phyloP scores from a whole-genome alignment of 495 filamentous ascomycete species.

The Choiromyces venosus region DNA sequence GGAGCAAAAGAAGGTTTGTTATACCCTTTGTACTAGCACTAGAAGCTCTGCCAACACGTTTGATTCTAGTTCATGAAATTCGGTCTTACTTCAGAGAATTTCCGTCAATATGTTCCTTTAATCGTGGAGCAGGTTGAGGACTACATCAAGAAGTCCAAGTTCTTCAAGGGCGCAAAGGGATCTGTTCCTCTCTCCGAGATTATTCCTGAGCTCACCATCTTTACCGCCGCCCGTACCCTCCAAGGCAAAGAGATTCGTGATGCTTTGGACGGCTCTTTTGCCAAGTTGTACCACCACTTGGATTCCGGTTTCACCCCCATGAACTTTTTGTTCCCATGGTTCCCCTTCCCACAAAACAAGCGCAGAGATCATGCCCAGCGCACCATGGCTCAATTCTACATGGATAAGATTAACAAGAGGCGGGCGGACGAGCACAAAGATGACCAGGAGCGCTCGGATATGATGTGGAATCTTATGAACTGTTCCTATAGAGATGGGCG shows the following conservation, averaged over 20 bases:
- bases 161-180: constrained; percentile 64
- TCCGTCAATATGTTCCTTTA: constrained; percentile 70
- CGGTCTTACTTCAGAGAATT: constrained; percentile 69
- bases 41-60: not conserved
- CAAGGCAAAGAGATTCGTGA: constrained; percentile 76
- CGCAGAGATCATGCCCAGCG: constrained; percentile 68
- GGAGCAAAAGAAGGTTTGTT: constrained; percentile 66
- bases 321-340: constrained; percentile 83
- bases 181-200: constrained; percentile 58
- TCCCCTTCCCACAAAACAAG: constrained; percentile 77
- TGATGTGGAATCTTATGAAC: constrained; percentile 79
- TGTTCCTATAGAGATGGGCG: constrained; percentile 69
- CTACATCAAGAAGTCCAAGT: constrained; percentile 59
- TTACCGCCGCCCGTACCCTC: constrained; percentile 71
- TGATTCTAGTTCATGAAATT: constrained; percentile 71
- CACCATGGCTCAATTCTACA: constrained; percentile 70
- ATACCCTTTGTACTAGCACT: not conserved
- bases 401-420: constrained; percentile 65
- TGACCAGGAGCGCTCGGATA: constrained; percentile 57
- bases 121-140: constrained; percentile 68
- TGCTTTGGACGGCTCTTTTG: constrained; percentile 67
- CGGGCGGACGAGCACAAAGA: constrained; percentile 45
- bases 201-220: constrained; percentile 82
- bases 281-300: constrained; percentile 72
- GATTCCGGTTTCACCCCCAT: constrained; percentile 78